Evolutionary conservation across 352 stramenopile genomes (phyloP).

Genomic region (Phytophthora cryptogea): DNA sequence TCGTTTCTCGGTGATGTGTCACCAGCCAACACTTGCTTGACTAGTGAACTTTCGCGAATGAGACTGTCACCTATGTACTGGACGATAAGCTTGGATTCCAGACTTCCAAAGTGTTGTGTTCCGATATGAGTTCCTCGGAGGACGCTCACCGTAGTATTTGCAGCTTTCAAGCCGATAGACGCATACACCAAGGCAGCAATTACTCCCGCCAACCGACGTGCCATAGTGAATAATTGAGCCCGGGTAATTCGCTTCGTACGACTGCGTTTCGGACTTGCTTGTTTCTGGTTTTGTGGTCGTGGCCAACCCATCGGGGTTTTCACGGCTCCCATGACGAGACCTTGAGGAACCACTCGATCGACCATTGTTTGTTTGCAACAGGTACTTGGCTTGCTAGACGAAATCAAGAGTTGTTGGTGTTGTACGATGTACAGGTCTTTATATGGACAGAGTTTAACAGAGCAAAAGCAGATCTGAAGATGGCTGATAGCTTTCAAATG

Average conservation of each 20-base stretch:
- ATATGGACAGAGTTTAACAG: background rate
- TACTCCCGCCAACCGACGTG: conserved; percentile 29
- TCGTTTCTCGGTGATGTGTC: conserved; percentile 34
- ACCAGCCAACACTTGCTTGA: conserved; percentile 28
- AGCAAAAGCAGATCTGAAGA: background rate
- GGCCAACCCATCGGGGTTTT: background rate
- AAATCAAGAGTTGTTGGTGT: no score
- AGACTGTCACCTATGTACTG: conserved; percentile 28
- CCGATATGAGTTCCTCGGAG: conserved; percentile 21
- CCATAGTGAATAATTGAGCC: conserved; percentile 30
- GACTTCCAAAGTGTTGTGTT: conserved; percentile 20
- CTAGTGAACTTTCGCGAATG: conserved; percentile 38
- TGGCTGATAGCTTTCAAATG: background rate
- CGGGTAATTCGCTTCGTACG: conserved; percentile 30
- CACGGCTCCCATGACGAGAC: background rate
- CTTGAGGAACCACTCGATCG: background rate
- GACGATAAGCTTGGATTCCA: conserved; percentile 33
- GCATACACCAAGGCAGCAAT: conserved; percentile 28
- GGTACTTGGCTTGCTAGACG: no score
- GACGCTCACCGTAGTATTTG: conserved; percentile 24
- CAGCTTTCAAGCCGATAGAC: conserved; percentile 15
- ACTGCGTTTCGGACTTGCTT: background rate
- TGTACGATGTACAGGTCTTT: background rate
- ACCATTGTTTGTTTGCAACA: conserved; percentile 1
- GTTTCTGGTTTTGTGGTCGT: background rate